Conservation (phyloP, 2,329 filamentous ascomycete species). For the Cadophora malorum region DNA sequence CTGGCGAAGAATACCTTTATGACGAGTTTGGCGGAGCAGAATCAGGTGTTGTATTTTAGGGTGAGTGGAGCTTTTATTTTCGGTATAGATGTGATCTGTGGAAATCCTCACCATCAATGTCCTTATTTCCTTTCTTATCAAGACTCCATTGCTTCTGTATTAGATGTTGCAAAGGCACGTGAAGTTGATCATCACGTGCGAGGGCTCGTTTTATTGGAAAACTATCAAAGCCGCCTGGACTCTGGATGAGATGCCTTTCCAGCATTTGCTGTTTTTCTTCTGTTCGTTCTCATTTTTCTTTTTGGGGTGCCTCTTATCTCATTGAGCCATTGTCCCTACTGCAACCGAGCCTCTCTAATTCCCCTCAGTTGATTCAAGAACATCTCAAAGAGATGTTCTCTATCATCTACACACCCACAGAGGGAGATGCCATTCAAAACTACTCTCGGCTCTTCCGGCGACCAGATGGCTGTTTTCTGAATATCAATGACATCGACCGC, state of each 20-base stretch:
- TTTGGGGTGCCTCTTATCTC: neutral
- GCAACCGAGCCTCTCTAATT: slow-evolving; percentile 17
- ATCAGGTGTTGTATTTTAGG: slow-evolving; percentile 80
- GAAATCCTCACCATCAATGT: too few relatives aligned
- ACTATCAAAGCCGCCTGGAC: too few relatives aligned
- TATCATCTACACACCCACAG: slow-evolving; percentile 90
- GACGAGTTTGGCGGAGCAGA: slow-evolving; percentile 84
- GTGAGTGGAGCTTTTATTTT: slow-evolving; percentile 53
- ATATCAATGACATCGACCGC: slow-evolving; percentile 70
- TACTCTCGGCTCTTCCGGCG: slow-evolving; percentile 79
- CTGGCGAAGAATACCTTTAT: slow-evolving; percentile 89
- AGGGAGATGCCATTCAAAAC: slow-evolving; percentile 86
- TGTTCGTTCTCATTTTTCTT: neutral
- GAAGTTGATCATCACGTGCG: slow-evolving; percentile 1
- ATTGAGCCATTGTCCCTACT: neutral
- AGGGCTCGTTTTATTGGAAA: neutral
- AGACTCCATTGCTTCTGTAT: neutral
- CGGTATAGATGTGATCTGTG: too few relatives aligned
- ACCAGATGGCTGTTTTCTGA: slow-evolving; percentile 83
- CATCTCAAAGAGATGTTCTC: slow-evolving; percentile 88
- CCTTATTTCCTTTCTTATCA: neutral
- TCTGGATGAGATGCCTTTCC: too few relatives aligned
- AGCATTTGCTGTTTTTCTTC: neutral
- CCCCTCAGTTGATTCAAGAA: slow-evolving; percentile 68
- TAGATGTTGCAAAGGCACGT: neutral